These are phyloP conservation scores for Phytophthora sp. DNA, from an alignment of 352 stramenopile genomes.

Conservation along the genomic window DNA sequence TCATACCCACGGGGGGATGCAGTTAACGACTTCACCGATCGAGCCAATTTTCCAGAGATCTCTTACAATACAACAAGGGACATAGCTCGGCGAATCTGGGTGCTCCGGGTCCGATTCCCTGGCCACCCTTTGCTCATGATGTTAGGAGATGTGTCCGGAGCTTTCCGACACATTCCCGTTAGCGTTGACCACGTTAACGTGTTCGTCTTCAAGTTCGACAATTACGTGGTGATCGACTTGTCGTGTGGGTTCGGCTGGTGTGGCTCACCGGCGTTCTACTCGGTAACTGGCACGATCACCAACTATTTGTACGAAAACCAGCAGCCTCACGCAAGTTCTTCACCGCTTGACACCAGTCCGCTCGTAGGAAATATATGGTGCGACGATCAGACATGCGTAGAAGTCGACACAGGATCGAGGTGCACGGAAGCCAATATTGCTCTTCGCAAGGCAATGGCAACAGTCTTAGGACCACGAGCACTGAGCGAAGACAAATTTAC, in stretches of 20 bases:
- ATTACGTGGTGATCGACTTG: not conserved
- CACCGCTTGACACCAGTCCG: not conserved
- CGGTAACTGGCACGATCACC: not conserved
- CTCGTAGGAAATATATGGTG: not conserved
- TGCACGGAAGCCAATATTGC: not conserved
- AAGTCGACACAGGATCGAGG: not conserved
- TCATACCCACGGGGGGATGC: not conserved
- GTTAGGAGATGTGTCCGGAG: not conserved
- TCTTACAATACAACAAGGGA: not conserved
- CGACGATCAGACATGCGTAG: not conserved
- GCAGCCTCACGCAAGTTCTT: not conserved
- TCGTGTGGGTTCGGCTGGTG: not conserved
- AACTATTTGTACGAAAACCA: not conserved
- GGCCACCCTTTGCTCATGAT: not conserved
- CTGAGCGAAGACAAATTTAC: not conserved
- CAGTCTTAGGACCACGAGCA: not conserved
- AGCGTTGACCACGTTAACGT: constrained; percentile 1
- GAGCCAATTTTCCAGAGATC: not conserved
- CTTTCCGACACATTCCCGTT: not conserved
- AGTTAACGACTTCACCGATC: not conserved
- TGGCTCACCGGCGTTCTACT: not conserved
- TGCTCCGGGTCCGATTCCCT: not conserved
- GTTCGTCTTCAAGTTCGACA: not conserved
- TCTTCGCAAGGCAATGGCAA: not conserved
- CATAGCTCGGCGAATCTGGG: not conserved